These are phyloP conservation scores for Eragrostis nindensis DNA, from an alignment of 176 grass and related monocot genomes.

Conservation along the genomic window DNA sequence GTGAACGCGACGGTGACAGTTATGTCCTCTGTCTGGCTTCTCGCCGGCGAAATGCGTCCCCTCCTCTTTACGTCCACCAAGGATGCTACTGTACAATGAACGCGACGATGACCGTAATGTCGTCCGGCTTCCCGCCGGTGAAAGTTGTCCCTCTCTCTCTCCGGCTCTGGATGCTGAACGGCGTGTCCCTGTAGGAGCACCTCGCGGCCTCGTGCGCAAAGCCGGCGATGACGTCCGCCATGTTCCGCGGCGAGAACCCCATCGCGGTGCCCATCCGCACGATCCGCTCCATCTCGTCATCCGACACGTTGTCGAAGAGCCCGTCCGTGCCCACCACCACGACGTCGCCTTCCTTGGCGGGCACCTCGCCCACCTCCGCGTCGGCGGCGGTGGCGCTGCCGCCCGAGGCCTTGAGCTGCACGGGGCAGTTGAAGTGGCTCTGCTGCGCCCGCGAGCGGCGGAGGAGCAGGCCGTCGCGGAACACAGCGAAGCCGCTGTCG, in stretches of 20 bases:
- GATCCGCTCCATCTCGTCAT: constrained; percentile 10
- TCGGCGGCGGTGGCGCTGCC: accelerated
- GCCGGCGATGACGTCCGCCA: constrained; percentile 21
- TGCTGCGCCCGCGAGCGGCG: constrained; percentile 5
- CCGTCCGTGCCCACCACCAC: constrained; percentile 50
- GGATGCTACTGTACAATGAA: constrained; percentile 14
- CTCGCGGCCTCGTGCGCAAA: not conserved
- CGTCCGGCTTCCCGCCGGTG: constrained; percentile 27
- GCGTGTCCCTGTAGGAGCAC: not conserved
- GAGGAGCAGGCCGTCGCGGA: constrained; percentile 22
- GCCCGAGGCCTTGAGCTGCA: not conserved
- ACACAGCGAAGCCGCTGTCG: constrained; percentile 33
- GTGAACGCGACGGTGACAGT: constrained; percentile 40
- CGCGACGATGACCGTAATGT: constrained; percentile 47
- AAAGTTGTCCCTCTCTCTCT: accelerated
- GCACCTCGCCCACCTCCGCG: not conserved
- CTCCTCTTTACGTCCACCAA: too few relatives aligned
- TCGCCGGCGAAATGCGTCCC: accelerated
- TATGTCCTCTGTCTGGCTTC: constrained; percentile 47
- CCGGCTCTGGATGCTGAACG: not conserved
- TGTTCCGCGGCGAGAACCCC: constrained; percentile 1
- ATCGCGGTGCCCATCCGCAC: constrained; percentile 20
- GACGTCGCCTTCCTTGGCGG: constrained; percentile 28
- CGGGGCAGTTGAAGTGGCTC: constrained; percentile 27
- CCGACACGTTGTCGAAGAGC: constrained; percentile 48